Evolutionary conservation across 75 land plant genomes (phyloP).

Genomic region (Pinus albicaulis): DNA sequence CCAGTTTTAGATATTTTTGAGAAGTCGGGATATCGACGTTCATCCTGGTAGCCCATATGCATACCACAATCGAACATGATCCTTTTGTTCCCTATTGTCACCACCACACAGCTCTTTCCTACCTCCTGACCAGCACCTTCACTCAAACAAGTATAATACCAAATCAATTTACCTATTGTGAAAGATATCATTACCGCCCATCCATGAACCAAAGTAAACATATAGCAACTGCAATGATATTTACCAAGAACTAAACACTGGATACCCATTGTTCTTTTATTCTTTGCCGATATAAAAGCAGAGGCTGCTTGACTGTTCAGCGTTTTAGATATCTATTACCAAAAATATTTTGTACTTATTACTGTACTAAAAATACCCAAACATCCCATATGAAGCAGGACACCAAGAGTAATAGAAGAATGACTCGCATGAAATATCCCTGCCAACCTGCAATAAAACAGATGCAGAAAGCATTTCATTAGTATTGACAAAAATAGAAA

Average conservation of each 20-base stretch:
- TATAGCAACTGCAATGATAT: not conserved
- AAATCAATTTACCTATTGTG: not conserved
- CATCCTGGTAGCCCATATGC: constrained; percentile 92
- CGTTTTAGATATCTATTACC: too few relatives aligned
- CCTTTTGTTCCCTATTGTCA: constrained; percentile 80
- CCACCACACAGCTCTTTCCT: constrained; percentile 98
- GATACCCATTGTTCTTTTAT: constrained; percentile 34
- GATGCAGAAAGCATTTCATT: too few relatives aligned
- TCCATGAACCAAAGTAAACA: not conserved
- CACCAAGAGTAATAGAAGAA: too few relatives aligned
- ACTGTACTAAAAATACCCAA: too few relatives aligned
- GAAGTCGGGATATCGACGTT: constrained; percentile 85
- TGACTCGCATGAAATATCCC: too few relatives aligned
- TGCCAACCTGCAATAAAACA: too few relatives aligned
- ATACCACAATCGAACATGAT: constrained; percentile 99
- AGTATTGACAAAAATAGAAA: too few relatives aligned
- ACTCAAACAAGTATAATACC: not conserved
- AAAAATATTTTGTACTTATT: too few relatives aligned
- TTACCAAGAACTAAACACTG: constrained; percentile 63
- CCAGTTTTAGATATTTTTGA: constrained; percentile 59
- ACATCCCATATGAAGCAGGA: too few relatives aligned
- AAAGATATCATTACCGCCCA: not conserved
- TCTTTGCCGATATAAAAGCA: too few relatives aligned
- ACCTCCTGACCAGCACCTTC: constrained; percentile 98
- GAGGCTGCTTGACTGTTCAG: too few relatives aligned